Evolutionary conservation across 768 basidiomycete species (phyloP).

Genomic region (Trametes elegans): DNA sequence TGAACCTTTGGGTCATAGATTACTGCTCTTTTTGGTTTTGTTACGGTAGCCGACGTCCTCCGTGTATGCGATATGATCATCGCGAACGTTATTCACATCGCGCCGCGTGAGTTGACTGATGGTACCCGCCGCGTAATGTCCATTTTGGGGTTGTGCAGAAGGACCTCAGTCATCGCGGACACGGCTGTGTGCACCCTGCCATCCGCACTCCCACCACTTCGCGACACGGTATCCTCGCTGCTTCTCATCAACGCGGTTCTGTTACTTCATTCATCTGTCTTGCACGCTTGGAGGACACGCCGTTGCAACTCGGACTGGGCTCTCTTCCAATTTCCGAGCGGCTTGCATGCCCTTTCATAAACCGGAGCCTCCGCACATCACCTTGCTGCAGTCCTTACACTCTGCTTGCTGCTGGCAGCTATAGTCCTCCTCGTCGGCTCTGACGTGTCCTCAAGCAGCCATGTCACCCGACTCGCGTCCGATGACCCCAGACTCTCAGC

Average conservation of each 20-base stretch:
- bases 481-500: conserved; percentile 30
- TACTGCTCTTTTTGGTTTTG: neutral
- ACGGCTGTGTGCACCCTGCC: neutral
- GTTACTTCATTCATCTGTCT: neutral
- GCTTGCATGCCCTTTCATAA: conserved; percentile 13
- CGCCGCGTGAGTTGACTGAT: neutral
- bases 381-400: conserved; percentile 4
- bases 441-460: conserved; percentile 4
- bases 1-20: conserved; percentile 13
- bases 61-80: too few species aligned
- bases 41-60: neutral
- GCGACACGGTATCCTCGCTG: neutral
- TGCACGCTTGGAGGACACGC: neutral
- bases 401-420: conserved; percentile 12
- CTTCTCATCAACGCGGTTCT: neutral
- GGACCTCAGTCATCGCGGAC: neutral
- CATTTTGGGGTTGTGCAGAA: neutral
- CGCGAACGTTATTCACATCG: neutral
- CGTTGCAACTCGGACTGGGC: neutral
- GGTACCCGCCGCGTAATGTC: neutral
- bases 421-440: neutral
- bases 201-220: neutral
- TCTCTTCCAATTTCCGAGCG: conserved; percentile 1
- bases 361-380: neutral
- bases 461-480: conserved; percentile 22